Evolutionary conservation across 768 basidiomycete genomes (phyloP).

Genomic region (Phanerochaete sordida): DNA sequence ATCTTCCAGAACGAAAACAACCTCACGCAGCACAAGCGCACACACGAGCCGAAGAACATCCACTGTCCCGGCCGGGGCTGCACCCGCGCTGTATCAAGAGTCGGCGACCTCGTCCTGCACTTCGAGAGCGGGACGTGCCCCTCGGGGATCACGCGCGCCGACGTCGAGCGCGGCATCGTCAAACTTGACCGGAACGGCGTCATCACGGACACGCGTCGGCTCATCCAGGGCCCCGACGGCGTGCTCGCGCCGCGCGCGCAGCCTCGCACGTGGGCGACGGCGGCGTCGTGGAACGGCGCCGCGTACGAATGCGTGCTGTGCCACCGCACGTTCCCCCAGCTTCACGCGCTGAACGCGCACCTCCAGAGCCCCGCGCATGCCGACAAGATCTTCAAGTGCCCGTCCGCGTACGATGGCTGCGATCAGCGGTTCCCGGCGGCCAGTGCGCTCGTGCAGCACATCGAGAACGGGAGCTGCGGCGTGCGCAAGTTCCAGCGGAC

Average conservation of each 20-base stretch:
- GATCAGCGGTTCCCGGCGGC: slow-evolving; percentile 41
- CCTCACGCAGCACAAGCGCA: slow-evolving; percentile 44
- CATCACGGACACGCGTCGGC: slow-evolving; percentile 55
- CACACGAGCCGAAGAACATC: slow-evolving; percentile 39
- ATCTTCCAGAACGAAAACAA: slow-evolving; percentile 39
- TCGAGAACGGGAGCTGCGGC: slow-evolving; percentile 61
- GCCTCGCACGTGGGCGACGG: slow-evolving; percentile 29
- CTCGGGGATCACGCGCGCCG: slow-evolving; percentile 42
- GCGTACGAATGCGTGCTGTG: slow-evolving; percentile 59
- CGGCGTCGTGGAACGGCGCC: slow-evolving; percentile 34
- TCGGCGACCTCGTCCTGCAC: slow-evolving; percentile 55
- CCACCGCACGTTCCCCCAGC: slow-evolving; percentile 36
- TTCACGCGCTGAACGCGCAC: slow-evolving; percentile 55
- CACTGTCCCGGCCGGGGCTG: slow-evolving; percentile 42
- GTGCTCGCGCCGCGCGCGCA: slow-evolving; percentile 3
- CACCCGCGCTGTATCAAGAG: slow-evolving; percentile 42
- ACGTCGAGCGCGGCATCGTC: slow-evolving; percentile 38
- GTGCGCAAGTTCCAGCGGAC: slow-evolving; percentile 43
- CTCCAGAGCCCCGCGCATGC: slow-evolving; percentile 59
- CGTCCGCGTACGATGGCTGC: slow-evolving; percentile 37
- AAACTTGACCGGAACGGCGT: slow-evolving; percentile 40
- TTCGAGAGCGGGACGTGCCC: slow-evolving; percentile 57
- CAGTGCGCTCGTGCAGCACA: slow-evolving; percentile 59
- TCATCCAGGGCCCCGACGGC: slow-evolving; percentile 36
- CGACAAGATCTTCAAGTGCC: slow-evolving; percentile 53